Conservation (phyloP, 805 yeast species). For the Jamesozyma lodderae region DNA sequence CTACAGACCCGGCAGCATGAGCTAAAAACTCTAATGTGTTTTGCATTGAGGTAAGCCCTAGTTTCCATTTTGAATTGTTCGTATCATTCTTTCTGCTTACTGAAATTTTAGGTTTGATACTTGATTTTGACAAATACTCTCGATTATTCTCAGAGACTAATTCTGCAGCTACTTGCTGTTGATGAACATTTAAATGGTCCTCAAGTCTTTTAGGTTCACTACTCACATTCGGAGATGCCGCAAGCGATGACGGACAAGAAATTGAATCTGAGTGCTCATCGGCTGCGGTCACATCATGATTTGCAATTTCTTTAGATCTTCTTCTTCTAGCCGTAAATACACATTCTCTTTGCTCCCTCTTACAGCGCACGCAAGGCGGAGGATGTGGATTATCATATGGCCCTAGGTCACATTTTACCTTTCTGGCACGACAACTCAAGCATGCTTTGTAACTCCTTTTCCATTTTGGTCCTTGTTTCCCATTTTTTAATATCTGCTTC, state of each 20-base stretch:
- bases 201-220: too few species aligned
- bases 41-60: conserved; percentile 33
- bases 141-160: too few species aligned
- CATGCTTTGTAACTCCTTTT: conserved; percentile 76
- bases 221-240: too few species aligned
- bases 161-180: too few species aligned
- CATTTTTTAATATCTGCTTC: too few species aligned
- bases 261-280: too few species aligned
- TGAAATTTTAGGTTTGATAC: too few species aligned
- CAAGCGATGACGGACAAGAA: too few species aligned
- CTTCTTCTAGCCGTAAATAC: conserved; percentile 6
- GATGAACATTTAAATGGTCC: too few species aligned
- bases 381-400: conserved; percentile 58
- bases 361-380: conserved; percentile 82
- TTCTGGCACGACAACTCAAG: conserved; percentile 71
- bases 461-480: too few species aligned
- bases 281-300: conserved; percentile 1
- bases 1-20: conserved; percentile 69
- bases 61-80: conserved; percentile 17
- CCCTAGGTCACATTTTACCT: conserved; percentile 82
- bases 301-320: not conserved
- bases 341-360: conserved; percentile 75
- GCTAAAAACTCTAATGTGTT: conserved; percentile 68
- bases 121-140: too few species aligned
- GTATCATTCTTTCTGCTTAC: too few species aligned